Percentiles rank a stretch among this genome's conserved stretches.
These are phyloP conservation scores for Solanum pinnatisectum DNA, from an alignment of 257 asterid genomes.

Conservation along the genomic window DNA sequence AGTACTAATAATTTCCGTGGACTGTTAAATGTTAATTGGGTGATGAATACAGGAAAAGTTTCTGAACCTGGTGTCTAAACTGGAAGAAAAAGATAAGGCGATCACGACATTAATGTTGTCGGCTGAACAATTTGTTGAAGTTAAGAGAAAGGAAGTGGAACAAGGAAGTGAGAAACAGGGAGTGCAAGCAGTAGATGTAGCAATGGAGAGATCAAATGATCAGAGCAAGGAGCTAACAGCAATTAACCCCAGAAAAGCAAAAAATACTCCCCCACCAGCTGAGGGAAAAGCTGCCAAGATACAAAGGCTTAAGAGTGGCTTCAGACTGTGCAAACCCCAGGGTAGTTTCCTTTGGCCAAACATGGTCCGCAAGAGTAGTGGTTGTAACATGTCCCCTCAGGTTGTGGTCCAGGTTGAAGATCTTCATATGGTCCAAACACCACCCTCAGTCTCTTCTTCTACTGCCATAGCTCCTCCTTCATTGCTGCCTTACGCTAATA, in stretches of 20 bases:
- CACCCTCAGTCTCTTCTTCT: constrained; percentile 87
- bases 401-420: constrained; percentile 62
- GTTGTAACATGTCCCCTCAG: constrained; percentile 17
- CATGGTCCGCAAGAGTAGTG: constrained; percentile 42
- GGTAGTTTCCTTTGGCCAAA: constrained; percentile 96
- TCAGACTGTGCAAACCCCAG: constrained; percentile 94
- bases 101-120: constrained; percentile 37
- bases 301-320: constrained; percentile 90
- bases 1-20: background rate
- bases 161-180: constrained; percentile 8
- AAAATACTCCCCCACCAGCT: constrained; percentile 10
- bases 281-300: constrained; percentile 82
- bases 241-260: background rate
- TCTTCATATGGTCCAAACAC: constrained; percentile 54
- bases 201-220: constrained; percentile 10
- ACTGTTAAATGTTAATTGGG: background rate
- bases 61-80: constrained; percentile 22
- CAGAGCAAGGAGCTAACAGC: constrained; percentile 6
- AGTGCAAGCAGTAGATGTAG: constrained; percentile 27
- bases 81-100: constrained; percentile 21
- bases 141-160: constrained; percentile 18
- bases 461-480: constrained; percentile 34
- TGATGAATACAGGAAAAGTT: constrained; percentile 41
- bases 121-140: constrained; percentile 12
- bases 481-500: constrained; percentile 23